Percentiles rank a stretch among this genome's conserved stretches.
These are phyloP conservation scores for Rubus idaeus DNA, from an alignment of 306 rosid genomes.

Conservation along the genomic window DNA sequence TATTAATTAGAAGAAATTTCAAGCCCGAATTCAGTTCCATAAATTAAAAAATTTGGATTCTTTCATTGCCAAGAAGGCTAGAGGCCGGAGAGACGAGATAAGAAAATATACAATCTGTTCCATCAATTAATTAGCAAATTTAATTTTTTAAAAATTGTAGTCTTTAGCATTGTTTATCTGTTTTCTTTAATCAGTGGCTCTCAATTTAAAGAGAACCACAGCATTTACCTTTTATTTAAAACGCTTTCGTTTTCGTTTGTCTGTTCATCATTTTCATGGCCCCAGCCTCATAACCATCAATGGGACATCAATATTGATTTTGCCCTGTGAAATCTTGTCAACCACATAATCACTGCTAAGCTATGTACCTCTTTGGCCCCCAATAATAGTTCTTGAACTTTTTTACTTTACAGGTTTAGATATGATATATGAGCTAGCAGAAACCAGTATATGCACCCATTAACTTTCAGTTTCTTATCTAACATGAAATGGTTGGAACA, in stretches of 20 bases:
- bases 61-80: no score
- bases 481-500: background rate
- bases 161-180: background rate
- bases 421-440: background rate
- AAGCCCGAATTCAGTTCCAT: background rate
- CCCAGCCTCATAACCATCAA: background rate
- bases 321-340: background rate
- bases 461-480: background rate
- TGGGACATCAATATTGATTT: background rate
- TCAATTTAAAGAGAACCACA: background rate
- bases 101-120: background rate
- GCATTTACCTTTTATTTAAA: background rate
- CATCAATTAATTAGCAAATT: no score
- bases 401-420: background rate
- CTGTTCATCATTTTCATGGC: background rate
- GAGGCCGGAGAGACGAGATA: background rate
- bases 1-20: background rate
- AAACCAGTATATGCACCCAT: background rate
- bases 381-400: background rate
- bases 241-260: background rate
- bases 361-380: background rate
- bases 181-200: background rate
- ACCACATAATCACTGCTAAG: background rate
- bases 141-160: no score
- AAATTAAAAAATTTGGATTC: background rate